These are phyloP conservation scores for Calonectria hongkongensis DNA, from an alignment of 2,329 filamentous ascomycete genomes.

Conservation along the genomic window DNA sequence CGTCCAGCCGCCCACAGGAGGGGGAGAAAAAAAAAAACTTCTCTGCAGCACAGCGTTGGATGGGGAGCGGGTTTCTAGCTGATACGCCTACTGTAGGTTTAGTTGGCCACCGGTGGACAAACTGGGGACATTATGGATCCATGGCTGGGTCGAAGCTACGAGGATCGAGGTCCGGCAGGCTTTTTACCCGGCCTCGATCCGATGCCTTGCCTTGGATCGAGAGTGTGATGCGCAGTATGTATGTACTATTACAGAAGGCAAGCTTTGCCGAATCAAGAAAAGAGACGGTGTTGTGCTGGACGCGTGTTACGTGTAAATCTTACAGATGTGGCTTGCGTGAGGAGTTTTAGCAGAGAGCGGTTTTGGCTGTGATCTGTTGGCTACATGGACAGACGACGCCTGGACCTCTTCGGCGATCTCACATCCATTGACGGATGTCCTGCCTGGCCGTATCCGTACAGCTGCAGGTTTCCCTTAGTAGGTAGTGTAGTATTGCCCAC, in stretches of 20 bases:
- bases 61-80: slow-evolving; percentile 45
- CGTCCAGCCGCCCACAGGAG: slow-evolving; percentile 22
- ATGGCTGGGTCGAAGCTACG: slow-evolving; percentile 14
- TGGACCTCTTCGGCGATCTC: slow-evolving; percentile 16
- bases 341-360: slow-evolving; percentile 28
- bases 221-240: slow-evolving; percentile 12
- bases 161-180: slow-evolving; percentile 30
- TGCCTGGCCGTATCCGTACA: slow-evolving; percentile 11
- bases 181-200: slow-evolving; percentile 16
- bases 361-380: slow-evolving; percentile 15
- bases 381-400: slow-evolving; percentile 18
- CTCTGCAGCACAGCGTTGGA: slow-evolving; percentile 24
- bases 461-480: slow-evolving; percentile 8
- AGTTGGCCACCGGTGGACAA: slow-evolving; percentile 26
- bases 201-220: slow-evolving; percentile 28
- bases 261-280: slow-evolving; percentile 28
- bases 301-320: slow-evolving; percentile 25
- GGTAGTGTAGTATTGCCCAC: slow-evolving; percentile 12
- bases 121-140: slow-evolving; percentile 32
- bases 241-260: slow-evolving; percentile 13
- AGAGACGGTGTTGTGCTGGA: slow-evolving; percentile 8
- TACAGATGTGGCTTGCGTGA: slow-evolving; percentile 35
- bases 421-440: neutral
- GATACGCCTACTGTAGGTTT: slow-evolving; percentile 28
- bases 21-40: slow-evolving; percentile 45